Base-by-base conservation (phyloP, 441 rosid species). In the Hura crepitans region DNA sequence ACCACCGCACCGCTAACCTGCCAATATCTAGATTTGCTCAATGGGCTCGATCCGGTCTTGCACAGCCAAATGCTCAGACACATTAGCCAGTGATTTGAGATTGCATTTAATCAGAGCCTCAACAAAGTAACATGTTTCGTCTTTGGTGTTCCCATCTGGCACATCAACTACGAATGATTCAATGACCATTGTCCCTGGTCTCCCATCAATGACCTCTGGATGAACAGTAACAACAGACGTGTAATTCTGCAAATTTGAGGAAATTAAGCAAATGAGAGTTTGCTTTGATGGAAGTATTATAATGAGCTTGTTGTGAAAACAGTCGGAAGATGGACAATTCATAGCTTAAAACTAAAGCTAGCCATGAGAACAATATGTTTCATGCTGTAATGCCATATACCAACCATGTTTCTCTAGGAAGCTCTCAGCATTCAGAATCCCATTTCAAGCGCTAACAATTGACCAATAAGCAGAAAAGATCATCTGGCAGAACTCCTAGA, bases 101-200 rank as follows among this genome's bases (percentile, higher is more conserved):
- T 92, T 92, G 84, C 91, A 90, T 65, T 81, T 84, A 65, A 90
- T 86, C 58, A 90, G 80, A 50, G 92, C 92, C 79, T 92, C 86
- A 3, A 92, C 91, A 18, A 92, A 88, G 81, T 80, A 90, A 80
- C 96, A 90, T 11, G 97, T 90, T 77, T 92, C 97, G 11, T 92
- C 97, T 76, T 78, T 81, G 13, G 97, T 89, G 77, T 91, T 91
- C 56, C 96, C 97, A 49, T 87, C 86, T 14, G 97, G 95, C 72
- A 90, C 87, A 63, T 92, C 97, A 63, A 92, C 96, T 31, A 85
- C 85, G 68, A 83, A 91, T 39, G 97, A 91, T 66, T 91, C 97
- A 0, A 88, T 82, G 72, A 88, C 94, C 84, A 92, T 79, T 14
- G 96, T 88, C 72, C 95, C 97, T 0, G 82, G 80, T 72, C 87